These are phyloP conservation scores for Tolypocladium nubicola DNA, from an alignment of 2,329 filamentous ascomycete genomes.

Conservation along the genomic window DNA sequence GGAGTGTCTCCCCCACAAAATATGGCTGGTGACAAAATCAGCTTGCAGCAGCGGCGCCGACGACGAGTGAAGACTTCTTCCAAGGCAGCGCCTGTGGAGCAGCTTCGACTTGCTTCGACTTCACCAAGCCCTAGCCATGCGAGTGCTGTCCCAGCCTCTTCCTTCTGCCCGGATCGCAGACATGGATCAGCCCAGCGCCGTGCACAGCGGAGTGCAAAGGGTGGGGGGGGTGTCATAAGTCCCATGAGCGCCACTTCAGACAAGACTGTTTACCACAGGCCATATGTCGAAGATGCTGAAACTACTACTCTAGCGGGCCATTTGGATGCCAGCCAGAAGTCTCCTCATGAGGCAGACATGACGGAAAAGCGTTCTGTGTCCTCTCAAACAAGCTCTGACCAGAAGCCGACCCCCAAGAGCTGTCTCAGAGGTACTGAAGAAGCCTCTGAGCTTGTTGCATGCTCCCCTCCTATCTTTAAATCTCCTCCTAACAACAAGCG, in stretches of 20 bases:
- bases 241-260: background rate
- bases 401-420: background rate
- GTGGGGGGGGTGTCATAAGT: background rate
- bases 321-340: background rate
- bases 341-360: too few relatives aligned
- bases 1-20: too few relatives aligned
- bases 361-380: background rate
- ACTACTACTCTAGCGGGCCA: background rate
- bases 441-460: background rate
- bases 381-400: background rate
- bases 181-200: conserved; percentile 16
- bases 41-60: background rate
- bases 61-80: background rate
- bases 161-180: conserved; percentile 12
- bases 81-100: background rate
- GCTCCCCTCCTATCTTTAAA: background rate
- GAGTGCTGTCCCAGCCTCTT: conserved; percentile 3
- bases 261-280: conserved; percentile 5
- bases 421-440: background rate
- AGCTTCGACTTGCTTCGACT: background rate
- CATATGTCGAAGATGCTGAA: conserved; percentile 8
- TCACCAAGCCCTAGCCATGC: background rate
- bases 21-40: background rate
- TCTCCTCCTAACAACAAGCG: background rate
- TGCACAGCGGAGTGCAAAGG: conserved; percentile 12